Evolutionary conservation across 2,329 filamentous ascomycete species (phyloP), one percentile per base, ranked within the genome.

Genomic region (Pleurostoma richardsiae): DNA sequence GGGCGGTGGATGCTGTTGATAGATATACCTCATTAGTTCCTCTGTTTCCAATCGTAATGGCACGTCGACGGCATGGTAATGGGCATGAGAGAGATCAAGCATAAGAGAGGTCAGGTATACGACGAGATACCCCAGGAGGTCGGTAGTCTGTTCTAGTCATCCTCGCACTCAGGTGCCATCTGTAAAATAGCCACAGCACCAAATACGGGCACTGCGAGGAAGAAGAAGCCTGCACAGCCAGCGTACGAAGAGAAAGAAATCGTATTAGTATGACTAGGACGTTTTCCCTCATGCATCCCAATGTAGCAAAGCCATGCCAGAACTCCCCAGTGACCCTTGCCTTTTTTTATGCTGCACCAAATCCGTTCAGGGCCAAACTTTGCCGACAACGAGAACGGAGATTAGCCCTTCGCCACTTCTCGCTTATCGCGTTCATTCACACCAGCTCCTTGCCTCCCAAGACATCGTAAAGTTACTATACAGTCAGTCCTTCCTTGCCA

Each of bases 1-100:
- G 10, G 65, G 58, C 10, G 68, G 69, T 6, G 70, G 72, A 4
- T 80, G 77, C 54, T 81, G 77, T 55, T 80, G 58, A 70, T 28
- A 36, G 33, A 8, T 36, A 8, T 36, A 36, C 19, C 19, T 36
- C n/a, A n/a, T 36, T 36, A 8, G 19, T n/a, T 36, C 33, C 33
- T 36, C 33, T n/a, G 8, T n/a, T n/a, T 36, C 33, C 33, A 8
- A 8, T 8, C n/a, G 2, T 36, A 36, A 8, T n/a, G n/a, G 33
- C n/a, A 36, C n/a, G 8, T n/a, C 8, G 33, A 36, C 8, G 33
- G 33, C 33, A 36, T 36, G n/a, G 19, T 19, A 19, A 19, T 19
- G 19, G 19, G 19, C 19, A 19, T 19, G 19, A 19, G 19, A 19
- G 19, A 19, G 19, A 19, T 19, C 19, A 19, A 19, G 19, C 19